Base-by-base conservation (phyloP, 2,329 filamentous ascomycete genomes). In the Trichophyton equinum region DNA sequence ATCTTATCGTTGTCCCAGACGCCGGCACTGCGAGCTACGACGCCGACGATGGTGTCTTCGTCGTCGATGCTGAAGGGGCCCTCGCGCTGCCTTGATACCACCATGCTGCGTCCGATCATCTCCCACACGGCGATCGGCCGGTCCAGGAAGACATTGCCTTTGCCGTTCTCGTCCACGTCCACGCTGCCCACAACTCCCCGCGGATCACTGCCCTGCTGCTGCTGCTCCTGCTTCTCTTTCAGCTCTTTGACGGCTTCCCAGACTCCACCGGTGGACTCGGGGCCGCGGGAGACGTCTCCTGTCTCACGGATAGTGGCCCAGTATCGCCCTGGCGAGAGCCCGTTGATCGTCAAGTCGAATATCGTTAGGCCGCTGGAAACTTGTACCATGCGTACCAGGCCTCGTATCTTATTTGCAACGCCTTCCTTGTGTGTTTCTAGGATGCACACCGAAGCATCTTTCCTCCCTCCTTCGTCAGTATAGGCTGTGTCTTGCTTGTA, bases 1-100 rank as follows among this genome's bases (percentile, higher is more conserved):
- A 89, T 96, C 81, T 97, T 99, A 72, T 96, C 90, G 69, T 99
- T 96, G 73, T 96, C 92, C 94, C 94, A 99, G 64, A 96, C 87
- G n/a, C 94, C 94, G 15, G 94, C 92, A 74, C 91, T 96, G 71
- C 94, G 81, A 57, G 94, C 94, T 75, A 99, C 89, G 58, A 99
- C 91, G 7, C 94, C 94, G 1, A 96, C 89, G 58, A 96, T 78
- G 20, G 91, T 96, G 72, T 95, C 84, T 60, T 85, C 81, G 70
- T 96, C 89, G 67, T 96, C 91, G 68, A 80, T 79, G 67, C 86
- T 76, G 70, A 82, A 79, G 61, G 78, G 78, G 1, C 78, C 80
- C 42, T 85, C 82, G 62, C 78, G 77, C 66, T 85, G 82, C 73
- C 85, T 85, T 51, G 89, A 88, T 57, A 97, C 84, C 53, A 95